Conservation (phyloP, 164 flowering plant species). For the Aristolochia contorta region DNA sequence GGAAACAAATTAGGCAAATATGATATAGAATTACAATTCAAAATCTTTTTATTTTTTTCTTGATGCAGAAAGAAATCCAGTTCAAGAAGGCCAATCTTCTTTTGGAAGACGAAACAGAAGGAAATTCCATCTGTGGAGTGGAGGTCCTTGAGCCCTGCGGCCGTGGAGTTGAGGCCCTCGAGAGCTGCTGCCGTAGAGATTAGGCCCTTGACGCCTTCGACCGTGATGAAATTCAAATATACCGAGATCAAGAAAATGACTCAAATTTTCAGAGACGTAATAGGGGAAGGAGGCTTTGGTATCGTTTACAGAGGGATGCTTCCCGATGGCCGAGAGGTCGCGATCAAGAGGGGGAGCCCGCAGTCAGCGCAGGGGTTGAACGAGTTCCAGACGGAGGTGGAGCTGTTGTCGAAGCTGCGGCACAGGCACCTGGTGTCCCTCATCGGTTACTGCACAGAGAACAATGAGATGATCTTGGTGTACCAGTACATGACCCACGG, state of each 20-base stretch:
- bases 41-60: no score
- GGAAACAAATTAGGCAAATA: no score
- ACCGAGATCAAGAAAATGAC: conserved; percentile 8
- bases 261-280: not conserved
- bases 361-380: no score
- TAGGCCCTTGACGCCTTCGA: not conserved
- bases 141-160: no score
- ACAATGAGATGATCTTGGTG: not conserved
- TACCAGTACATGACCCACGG: no score
- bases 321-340: conserved; percentile 4
- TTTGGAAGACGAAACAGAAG: not conserved
- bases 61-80: not conserved
- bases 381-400: not conserved
- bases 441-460: not conserved
- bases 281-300: conserved; percentile 10
- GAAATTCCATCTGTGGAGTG: no score
- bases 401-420: not conserved
- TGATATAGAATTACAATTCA: no score
- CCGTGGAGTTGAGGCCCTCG: not conserved
- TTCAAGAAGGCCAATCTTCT: not conserved
- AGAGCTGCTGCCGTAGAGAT: no score
- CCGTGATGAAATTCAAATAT: not conserved
- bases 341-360: no score
- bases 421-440: not conserved
- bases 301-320: conserved; percentile 9